Conservation (phyloP, 2,329 filamentous ascomycete species). For the Neofusicoccum ribis region DNA sequence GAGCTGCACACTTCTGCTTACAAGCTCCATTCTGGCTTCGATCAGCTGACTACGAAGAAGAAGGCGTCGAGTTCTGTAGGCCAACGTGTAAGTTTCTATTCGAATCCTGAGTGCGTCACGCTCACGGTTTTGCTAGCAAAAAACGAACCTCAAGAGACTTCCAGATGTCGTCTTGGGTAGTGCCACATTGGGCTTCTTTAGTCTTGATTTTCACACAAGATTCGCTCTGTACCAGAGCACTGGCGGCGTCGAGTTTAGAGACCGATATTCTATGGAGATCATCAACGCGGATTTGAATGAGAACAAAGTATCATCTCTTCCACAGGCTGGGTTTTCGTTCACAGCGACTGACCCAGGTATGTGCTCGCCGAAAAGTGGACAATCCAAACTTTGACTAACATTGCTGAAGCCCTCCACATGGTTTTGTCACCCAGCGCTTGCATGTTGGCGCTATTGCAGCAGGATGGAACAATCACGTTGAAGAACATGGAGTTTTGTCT, state of each 20-base stretch:
- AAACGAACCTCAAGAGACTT: slow-evolving; percentile 53
- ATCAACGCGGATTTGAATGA: slow-evolving; percentile 65
- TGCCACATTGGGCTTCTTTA: slow-evolving; percentile 67
- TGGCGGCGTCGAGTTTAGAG: slow-evolving; percentile 77
- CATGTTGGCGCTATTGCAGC: slow-evolving; percentile 45
- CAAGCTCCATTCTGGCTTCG: slow-evolving; percentile 71
- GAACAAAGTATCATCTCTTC: slow-evolving; percentile 66
- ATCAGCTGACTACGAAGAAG: slow-evolving; percentile 69
- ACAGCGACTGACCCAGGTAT: slow-evolving; percentile 64
- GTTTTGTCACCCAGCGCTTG: slow-evolving; percentile 52
- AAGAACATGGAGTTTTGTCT: slow-evolving; percentile 44
- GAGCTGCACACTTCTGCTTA: slow-evolving; percentile 65
- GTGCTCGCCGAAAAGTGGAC: slow-evolving; percentile 26
- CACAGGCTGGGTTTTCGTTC: slow-evolving; percentile 78
- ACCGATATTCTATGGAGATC: slow-evolving; percentile 70
- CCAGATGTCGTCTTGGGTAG: slow-evolving; percentile 70
- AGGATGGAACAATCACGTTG: slow-evolving; percentile 45
- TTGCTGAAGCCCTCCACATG: slow-evolving; percentile 36
- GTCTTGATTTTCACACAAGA: slow-evolving; percentile 68
- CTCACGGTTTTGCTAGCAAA: slow-evolving; percentile 28
- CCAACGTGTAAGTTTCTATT: neutral
- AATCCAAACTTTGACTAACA: neutral
- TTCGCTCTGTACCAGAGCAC: slow-evolving; percentile 76
- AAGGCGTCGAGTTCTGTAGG: slow-evolving; percentile 45
- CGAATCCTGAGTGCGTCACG: neutral